Percentiles rank a stretch among this genome's conserved stretches.
Conservation (phyloP, 352 stramenopile genomes). For the Phytophthora ohioensis region DNA sequence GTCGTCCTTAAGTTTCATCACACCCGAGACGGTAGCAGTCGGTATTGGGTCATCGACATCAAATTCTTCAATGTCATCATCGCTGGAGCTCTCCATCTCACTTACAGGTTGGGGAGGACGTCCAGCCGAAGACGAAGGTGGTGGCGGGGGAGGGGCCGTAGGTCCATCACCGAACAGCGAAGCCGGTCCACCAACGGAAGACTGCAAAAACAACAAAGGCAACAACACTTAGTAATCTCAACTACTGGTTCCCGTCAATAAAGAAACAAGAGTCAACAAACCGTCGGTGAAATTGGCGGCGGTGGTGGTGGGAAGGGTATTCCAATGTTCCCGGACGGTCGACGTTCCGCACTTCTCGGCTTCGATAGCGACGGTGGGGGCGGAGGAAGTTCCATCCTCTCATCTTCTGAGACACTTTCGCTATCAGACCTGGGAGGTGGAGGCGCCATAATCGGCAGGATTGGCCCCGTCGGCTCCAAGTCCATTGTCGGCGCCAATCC, state of each 20-base stretch:
- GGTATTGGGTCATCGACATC: conserved; percentile 41
- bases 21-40: conserved; percentile 26
- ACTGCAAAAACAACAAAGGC: conserved; percentile 33
- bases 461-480: conserved; percentile 38
- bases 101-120: conserved; percentile 35
- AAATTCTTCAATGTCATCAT: conserved; percentile 62
- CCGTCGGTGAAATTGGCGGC: conserved; percentile 65
- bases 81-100: conserved; percentile 66
- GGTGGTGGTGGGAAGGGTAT: conserved; percentile 57
- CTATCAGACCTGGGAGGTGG: conserved; percentile 21
- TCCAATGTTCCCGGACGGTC: conserved; percentile 54
- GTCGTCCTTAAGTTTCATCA: conserved; percentile 87
- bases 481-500: conserved; percentile 40
- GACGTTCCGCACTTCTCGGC: conserved; percentile 19
- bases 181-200: conserved; percentile 46
- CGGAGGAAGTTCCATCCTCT: conserved; percentile 35
- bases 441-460: conserved; percentile 51
- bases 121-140: conserved; percentile 32
- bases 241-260: neutral
- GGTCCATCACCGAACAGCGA: conserved; percentile 66
- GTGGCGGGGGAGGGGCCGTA: conserved; percentile 55
- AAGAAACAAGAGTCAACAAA: conserved; percentile 33
- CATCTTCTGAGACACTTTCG: conserved; percentile 41
- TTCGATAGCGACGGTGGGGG: conserved; percentile 46
- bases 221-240: conserved; percentile 6